Percentiles rank a stretch among this genome's conserved stretches.
Evolutionary conservation across 306 rosid species (phyloP).

Genomic region (Cucurbita argyrosperma): DNA sequence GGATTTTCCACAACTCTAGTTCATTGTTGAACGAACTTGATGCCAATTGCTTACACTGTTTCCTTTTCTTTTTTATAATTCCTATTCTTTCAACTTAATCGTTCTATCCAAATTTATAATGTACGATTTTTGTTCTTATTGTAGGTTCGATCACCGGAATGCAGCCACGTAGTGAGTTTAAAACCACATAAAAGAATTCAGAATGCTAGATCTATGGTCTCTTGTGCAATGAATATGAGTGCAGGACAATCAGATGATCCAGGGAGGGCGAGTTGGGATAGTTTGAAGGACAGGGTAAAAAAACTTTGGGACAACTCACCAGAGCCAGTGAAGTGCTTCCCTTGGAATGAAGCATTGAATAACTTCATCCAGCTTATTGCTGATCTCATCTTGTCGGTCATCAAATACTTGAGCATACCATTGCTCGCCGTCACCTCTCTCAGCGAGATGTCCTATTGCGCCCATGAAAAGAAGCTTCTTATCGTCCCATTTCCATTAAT

Average conservation of each 20-base stretch:
- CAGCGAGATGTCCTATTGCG: constrained; percentile 87
- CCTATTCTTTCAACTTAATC: neutral
- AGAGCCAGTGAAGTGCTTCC: constrained; percentile 67
- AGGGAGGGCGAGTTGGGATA: constrained; percentile 25
- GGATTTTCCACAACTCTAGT: neutral
- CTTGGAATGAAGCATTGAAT: constrained; percentile 52
- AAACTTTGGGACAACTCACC: constrained; percentile 71
- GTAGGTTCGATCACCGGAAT: constrained; percentile 22
- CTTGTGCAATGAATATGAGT: constrained; percentile 50
- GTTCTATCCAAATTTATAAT: neutral
- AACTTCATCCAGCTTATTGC: constrained; percentile 59
- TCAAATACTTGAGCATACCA: constrained; percentile 59
- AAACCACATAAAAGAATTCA: constrained; percentile 18
- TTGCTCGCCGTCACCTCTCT: constrained; percentile 48
- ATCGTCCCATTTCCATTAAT: constrained; percentile 52
- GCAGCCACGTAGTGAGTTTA: constrained; percentile 10
- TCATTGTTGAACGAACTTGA: neutral
- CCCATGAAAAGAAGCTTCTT: constrained; percentile 53
- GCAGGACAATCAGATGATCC: constrained; percentile 51
- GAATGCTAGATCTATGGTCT: constrained; percentile 18
- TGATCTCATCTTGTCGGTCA: constrained; percentile 50
- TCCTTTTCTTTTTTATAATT: neutral
- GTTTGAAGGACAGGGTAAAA: constrained; percentile 24
- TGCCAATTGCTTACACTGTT: neutral
- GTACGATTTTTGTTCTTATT: constrained; percentile 4